phyloP scores from a whole-genome alignment of 1,284 basidiomycete species.

The Ceratobasidium sp. region DNA sequence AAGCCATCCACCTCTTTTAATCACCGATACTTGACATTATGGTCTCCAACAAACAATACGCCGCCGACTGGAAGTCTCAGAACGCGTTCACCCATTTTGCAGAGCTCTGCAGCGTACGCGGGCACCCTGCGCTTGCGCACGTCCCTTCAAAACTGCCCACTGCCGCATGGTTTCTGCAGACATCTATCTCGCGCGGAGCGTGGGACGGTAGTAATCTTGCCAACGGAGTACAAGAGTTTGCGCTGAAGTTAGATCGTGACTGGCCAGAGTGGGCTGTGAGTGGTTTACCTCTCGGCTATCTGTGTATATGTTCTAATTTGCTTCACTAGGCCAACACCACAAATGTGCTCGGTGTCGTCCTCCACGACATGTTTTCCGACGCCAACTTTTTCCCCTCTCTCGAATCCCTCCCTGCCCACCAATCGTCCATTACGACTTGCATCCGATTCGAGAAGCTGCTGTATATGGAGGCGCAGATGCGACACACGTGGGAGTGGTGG shows the following conservation, averaged over 20 bases:
- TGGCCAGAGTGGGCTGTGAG: slow-evolving; percentile 40
- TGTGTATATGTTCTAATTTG: neutral
- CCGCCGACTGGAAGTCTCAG: slow-evolving; percentile 20
- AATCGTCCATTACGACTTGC: slow-evolving; percentile 12
- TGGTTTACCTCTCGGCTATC: neutral
- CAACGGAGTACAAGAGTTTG: slow-evolving; percentile 2
- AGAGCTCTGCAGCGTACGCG: slow-evolving; percentile 22
- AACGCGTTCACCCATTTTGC: slow-evolving; percentile 27
- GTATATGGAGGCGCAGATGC: slow-evolving; percentile 20
- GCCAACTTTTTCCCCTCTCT: slow-evolving; percentile 11
- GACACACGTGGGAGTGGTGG: slow-evolving; percentile 37
- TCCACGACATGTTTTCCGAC: slow-evolving; percentile 12
- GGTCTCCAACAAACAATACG: slow-evolving; percentile 14
- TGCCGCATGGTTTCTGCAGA: slow-evolving; percentile 14
- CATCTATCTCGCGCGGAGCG: neutral
- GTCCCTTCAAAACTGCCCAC: slow-evolving; percentile 14
- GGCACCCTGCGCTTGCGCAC: slow-evolving; percentile 7
- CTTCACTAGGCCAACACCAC: slow-evolving; percentile 17
- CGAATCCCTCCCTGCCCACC: slow-evolving; percentile 6
- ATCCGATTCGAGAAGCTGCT: slow-evolving; percentile 24
- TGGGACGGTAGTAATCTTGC: slow-evolving; percentile 7
- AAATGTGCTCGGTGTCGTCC: slow-evolving; percentile 33
- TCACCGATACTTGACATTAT: neutral
- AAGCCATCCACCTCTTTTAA: neutral
- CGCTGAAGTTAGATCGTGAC: slow-evolving; percentile 12